These are phyloP conservation scores for Saccharum spontaneum DNA, from an alignment of 176 grass and related monocot species.

Conservation along the genomic window DNA sequence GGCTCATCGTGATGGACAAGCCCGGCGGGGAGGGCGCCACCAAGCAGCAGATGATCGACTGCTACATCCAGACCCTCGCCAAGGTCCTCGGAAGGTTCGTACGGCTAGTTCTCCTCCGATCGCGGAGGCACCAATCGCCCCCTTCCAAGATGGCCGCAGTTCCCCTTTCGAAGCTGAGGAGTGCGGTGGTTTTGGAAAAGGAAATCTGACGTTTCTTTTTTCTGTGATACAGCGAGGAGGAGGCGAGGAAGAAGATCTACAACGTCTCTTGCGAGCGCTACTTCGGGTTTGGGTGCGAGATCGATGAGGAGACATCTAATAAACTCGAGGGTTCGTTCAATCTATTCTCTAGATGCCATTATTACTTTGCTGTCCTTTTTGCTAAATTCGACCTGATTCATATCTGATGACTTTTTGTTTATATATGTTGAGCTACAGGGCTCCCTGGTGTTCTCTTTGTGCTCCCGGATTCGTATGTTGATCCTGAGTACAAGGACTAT, in stretches of 20 bases:
- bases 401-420: neutral
- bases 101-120: neutral
- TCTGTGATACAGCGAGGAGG: conserved; percentile 57
- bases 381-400: neutral
- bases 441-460: conserved; percentile 93
- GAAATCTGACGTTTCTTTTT: neutral
- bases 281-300: conserved; percentile 84
- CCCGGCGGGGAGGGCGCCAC: conserved; percentile 58
- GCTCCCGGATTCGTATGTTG: conserved; percentile 92
- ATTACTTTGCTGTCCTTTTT: neutral
- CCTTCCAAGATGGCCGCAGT: neutral
- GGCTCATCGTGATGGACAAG: conserved; percentile 91
- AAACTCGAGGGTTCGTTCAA: conserved; percentile 71
- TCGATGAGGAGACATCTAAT: conserved; percentile 94
- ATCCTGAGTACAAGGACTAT: conserved; percentile 88
- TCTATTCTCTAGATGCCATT: neutral
- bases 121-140: neutral
- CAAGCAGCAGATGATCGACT: conserved; percentile 85
- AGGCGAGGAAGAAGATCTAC: conserved; percentile 92
- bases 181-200: neutral
- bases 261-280: conserved; percentile 83
- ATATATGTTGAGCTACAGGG: conserved; percentile 37
- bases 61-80: conserved; percentile 73
- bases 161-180: neutral
- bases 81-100: conserved; percentile 77